Evolutionary conservation across 2,329 filamentous ascomycete species (phyloP).

Genomic region (Fusarium sp.): DNA sequence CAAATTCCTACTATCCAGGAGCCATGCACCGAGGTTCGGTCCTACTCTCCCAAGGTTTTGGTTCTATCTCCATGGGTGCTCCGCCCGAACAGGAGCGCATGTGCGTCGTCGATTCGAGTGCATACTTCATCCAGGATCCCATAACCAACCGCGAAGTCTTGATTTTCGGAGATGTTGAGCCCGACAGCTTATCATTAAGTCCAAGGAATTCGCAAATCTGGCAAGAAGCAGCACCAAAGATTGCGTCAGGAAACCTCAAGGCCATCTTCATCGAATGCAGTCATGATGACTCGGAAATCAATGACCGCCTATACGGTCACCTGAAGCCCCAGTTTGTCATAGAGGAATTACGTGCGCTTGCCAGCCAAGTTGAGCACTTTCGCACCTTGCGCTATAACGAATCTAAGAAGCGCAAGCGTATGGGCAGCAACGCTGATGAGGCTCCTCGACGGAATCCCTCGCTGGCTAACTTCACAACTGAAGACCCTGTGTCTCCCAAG

Average conservation of each 20-base stretch:
- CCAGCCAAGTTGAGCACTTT: constrained; percentile 70
- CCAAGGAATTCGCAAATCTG: constrained; percentile 87
- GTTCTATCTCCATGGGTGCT: constrained; percentile 39
- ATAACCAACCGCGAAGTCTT: constrained; percentile 79
- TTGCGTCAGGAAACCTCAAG: constrained; percentile 75
- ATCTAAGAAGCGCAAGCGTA: constrained; percentile 74
- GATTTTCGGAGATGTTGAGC: constrained; percentile 95
- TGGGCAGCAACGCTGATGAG: constrained; percentile 47
- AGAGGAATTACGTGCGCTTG: constrained; percentile 79
- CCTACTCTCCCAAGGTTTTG: constrained; percentile 49
- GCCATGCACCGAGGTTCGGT: constrained; percentile 42
- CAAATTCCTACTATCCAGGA: constrained; percentile 42
- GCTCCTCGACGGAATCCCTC: constrained; percentile 37
- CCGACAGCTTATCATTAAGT: constrained; percentile 83
- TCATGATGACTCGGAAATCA: constrained; percentile 82
- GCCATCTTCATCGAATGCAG: constrained; percentile 97
- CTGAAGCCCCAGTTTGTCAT: constrained; percentile 85
- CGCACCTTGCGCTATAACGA: constrained; percentile 52
- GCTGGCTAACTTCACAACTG: constrained; percentile 43
- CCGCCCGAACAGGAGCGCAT: constrained; percentile 57
- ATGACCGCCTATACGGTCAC: constrained; percentile 87
- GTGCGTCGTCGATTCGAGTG: constrained; percentile 88
- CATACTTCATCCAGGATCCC: constrained; percentile 89
- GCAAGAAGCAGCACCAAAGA: constrained; percentile 88
- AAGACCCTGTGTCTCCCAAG: constrained; percentile 65